Conservation (phyloP, 345 rosid genomes). For the Populus pruinosa region DNA sequence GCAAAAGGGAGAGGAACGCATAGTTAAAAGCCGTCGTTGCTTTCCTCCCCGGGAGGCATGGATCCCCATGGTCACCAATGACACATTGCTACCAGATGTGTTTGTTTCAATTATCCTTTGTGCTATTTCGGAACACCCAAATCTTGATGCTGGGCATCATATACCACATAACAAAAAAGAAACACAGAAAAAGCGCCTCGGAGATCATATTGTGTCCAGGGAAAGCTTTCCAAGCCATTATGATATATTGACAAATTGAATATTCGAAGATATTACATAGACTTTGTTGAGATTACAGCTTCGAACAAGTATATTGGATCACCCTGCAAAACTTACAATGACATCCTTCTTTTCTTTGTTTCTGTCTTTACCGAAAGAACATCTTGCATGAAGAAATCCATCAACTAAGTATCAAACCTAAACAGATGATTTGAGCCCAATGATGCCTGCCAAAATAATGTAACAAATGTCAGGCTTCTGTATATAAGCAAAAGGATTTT, state of each 20-base stretch:
- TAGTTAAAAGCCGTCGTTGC: no score
- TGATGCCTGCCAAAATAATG: slow-evolving; percentile 53
- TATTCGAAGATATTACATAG: background rate
- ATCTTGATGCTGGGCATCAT: background rate
- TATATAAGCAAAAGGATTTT: background rate
- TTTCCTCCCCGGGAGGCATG: no score
- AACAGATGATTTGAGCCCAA: slow-evolving; percentile 73
- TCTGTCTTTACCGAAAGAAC: background rate
- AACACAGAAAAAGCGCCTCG: background rate
- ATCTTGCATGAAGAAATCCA: background rate
- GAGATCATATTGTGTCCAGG: background rate
- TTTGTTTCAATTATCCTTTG: no score
- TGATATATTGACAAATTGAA: background rate
- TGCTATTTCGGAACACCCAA: no score
- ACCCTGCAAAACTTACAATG: background rate
- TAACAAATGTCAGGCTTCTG: slow-evolving; percentile 8
- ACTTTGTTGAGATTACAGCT: background rate
- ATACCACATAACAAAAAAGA: background rate
- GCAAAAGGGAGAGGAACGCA: background rate
- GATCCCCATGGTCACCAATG: no score
- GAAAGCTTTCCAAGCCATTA: background rate
- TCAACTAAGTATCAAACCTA: slow-evolving; percentile 21
- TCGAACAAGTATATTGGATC: background rate
- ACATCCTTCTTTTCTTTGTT: background rate
- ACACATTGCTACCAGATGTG: no score